Evolutionary conservation across 768 basidiomycete genomes (phyloP).

Genomic region (Candolleomyces efflorescens): DNA sequence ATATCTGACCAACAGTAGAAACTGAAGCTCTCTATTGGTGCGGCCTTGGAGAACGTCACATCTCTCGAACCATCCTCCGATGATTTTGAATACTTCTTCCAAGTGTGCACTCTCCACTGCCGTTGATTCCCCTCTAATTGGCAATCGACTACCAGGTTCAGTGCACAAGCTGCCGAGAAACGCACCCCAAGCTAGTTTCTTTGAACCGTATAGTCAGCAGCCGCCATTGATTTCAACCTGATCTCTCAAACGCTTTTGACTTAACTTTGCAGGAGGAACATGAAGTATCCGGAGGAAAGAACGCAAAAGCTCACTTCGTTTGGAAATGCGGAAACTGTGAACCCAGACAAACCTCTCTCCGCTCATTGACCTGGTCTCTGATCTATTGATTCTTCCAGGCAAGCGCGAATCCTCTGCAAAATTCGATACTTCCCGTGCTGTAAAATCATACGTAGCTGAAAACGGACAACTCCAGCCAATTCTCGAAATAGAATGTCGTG

Average conservation of each 20-base stretch:
- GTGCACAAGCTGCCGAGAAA: conserved; percentile 77
- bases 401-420: conserved; percentile 81
- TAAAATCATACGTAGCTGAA: conserved; percentile 56
- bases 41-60: conserved; percentile 78
- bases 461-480: conserved; percentile 62
- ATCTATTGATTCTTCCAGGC: conserved; percentile 27
- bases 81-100: conserved; percentile 78
- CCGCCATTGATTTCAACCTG: background rate
- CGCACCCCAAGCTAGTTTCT: conserved; percentile 66
- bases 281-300: conserved; percentile 63
- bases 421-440: conserved; percentile 51
- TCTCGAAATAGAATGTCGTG: conserved; percentile 77
- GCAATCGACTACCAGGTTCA: conserved; percentile 43
- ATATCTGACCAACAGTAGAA: background rate
- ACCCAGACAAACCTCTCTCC: conserved; percentile 10
- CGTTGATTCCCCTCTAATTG: background rate
- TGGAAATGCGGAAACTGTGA: conserved; percentile 72
- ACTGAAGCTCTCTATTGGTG: conserved; percentile 70
- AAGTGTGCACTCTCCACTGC: conserved; percentile 37
- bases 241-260: background rate
- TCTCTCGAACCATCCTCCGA: conserved; percentile 58
- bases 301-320: conserved; percentile 70
- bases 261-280: conserved; percentile 49
- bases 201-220: conserved; percentile 62
- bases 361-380: conserved; percentile 1